Percentiles rank a stretch among this genome's conserved stretches.
Conservation (phyloP, 2,329 filamentous ascomycete genomes). For the Talaromyces marneffei region DNA sequence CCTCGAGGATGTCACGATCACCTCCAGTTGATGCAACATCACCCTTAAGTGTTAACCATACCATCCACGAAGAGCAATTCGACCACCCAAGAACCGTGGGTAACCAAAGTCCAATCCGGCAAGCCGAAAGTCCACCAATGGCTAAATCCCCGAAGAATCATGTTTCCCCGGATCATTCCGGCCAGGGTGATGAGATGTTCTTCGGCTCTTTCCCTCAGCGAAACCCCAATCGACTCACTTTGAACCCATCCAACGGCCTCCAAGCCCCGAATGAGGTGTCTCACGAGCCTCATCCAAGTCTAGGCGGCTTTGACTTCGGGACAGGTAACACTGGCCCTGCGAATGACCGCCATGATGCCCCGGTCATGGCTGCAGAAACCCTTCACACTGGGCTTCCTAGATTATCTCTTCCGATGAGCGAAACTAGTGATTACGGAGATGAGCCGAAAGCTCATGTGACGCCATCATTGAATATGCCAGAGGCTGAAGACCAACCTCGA, state of each 20-base stretch:
- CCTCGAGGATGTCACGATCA: slow-evolving; percentile 51
- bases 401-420: slow-evolving; percentile 40
- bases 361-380: slow-evolving; percentile 2
- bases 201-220: not conserved
- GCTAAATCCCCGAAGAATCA: not conserved
- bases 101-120: not conserved
- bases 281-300: not conserved
- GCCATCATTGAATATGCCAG: slow-evolving; percentile 29
- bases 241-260: not conserved
- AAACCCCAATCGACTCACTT: not conserved
- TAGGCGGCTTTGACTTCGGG: slow-evolving; percentile 13
- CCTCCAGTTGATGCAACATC: slow-evolving; percentile 37
- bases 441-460: slow-evolving; percentile 46
- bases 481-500: slow-evolving; percentile 17
- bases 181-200: slow-evolving; percentile 5
- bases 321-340: not conserved
- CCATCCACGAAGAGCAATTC: not conserved
- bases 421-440: slow-evolving; percentile 52
- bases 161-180: not conserved
- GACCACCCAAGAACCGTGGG: not conserved
- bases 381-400: slow-evolving; percentile 20
- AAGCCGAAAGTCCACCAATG: not conserved
- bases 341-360: slow-evolving; percentile 6
- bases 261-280: not conserved
- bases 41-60: not conserved